Evolutionary conservation across 495 filamentous ascomycete genomes (phyloP), one percentile per base, ranked within the genome.

Genomic region (Durotheca rogersii): DNA sequence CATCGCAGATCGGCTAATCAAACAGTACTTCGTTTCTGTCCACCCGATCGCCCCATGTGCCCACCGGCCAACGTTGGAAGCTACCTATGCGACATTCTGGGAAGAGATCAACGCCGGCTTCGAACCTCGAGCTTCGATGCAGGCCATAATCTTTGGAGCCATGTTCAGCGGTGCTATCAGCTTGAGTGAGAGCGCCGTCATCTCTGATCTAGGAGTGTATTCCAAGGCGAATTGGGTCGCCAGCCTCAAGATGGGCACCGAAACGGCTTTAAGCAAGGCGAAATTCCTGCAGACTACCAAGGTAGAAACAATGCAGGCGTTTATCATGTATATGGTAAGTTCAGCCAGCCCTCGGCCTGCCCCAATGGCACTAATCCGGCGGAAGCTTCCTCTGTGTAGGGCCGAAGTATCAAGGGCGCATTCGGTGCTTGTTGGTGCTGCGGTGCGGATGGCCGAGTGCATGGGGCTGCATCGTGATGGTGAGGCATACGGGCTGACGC

Each of bases 401-500:
- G 74, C 71, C 9, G 81, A 88, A 61, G 74, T 90, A 14, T 87
- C 85, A 3, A 71, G 86, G 44, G 80, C 83, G 4, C 86, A 89
- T 60, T 85, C 82, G 6, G 83, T 84, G 14, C 73, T 90, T 1
- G 77, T 84, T 3, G 85, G 83, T 15, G 79, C 84, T 14, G 84
- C 83, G 7, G 82, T 88, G 15, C 71, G 86, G 23, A 79, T 88
- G 65, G 86, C 85, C 20, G 83, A 88, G 67, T 87, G 85, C 57
- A 87, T 88, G 82, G 82, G 86, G 4, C 67, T 88, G n/a, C 82
- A 89, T 61, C 72, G 83, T 1, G 87, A 91, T 56, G 83, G 82
- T n/a, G 71, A 73, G 35, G 67, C 70, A 12, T 87, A 83, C 47
- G 79, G 81, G 0, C 72, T 86, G 23, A 76, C 72, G 23, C 77